Conservation (phyloP, 2,329 filamentous ascomycete species). For the Coniochaeta sp. region DNA sequence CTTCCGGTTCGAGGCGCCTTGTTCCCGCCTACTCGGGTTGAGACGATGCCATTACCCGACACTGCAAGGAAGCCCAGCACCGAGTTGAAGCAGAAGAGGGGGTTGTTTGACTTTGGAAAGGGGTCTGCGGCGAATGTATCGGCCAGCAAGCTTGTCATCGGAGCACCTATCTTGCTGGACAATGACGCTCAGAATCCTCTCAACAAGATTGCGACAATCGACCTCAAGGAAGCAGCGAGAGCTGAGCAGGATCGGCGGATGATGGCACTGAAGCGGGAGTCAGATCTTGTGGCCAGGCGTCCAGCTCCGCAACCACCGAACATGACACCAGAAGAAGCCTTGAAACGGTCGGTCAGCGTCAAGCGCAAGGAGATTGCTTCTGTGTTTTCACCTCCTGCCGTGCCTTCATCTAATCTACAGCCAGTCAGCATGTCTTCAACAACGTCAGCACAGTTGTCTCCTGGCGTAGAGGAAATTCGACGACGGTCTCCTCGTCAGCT, state of each 20-base stretch:
- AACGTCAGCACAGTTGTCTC: conserved; percentile 43
- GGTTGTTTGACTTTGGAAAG: conserved; percentile 16
- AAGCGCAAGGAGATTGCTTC: conserved; percentile 30
- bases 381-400: conserved; percentile 12
- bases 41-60: conserved; percentile 14
- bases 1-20: conserved; percentile 30
- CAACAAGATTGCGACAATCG: conserved; percentile 39
- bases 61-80: conserved; percentile 10
- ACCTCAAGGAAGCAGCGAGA: conserved; percentile 38
- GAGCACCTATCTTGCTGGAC: conserved; percentile 37
- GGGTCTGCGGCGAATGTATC: conserved; percentile 17
- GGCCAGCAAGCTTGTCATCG: conserved; percentile 37
- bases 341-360: conserved; percentile 25
- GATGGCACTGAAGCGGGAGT: conserved; percentile 19
- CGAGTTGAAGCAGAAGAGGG: conserved; percentile 18
- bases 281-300: conserved; percentile 24
- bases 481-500: conserved; percentile 39
- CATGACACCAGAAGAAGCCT: conserved; percentile 22
- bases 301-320: conserved; percentile 28
- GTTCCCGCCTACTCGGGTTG: conserved; percentile 31
- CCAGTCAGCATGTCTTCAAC: conserved; percentile 27
- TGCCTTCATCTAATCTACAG: conserved; percentile 13
- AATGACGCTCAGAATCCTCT: conserved; percentile 30
- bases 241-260: conserved; percentile 38
- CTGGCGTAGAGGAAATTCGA: conserved; percentile 40